Base-by-base conservation (phyloP, 352 stramenopile species). In the Phytopythium ostracodes region DNA sequence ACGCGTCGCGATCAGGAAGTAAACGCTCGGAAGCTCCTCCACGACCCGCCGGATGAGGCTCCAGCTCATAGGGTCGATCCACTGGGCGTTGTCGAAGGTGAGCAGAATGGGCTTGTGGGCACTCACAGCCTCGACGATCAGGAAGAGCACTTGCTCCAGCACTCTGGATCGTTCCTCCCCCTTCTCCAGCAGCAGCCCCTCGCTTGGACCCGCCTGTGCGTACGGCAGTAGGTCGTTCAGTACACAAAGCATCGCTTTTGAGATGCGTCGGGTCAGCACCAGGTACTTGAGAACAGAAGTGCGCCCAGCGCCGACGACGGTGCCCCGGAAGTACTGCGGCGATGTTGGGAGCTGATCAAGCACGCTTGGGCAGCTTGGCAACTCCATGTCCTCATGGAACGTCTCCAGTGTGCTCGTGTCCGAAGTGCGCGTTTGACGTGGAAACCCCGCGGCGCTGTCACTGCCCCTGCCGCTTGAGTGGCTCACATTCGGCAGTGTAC, bases 11-110 rank as follows among this genome's bases (percentile, higher is more conserved):
- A 92, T 66, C 17, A 92, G 56, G 12, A 76, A 79, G 42, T 72
- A 75, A 5, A 91, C 79, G 36, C 85, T 83, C 5, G 79, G 80
- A 6, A 88, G 59, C 43, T 89, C 72, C 7, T 84, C 72, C 0
- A 91, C 59, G 1, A 89, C 69, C 12, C 84, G 75, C 4, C 86
- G 55, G 50, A 92, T 67, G 42, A 92, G 67, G 51, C 63, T 74
- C 65, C 84, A 88, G 29, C 77, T 89, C 15, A 72, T 70, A 11
- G 72, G 75, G 42, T 92, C 83, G 67, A 92, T 88, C 83, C 81
- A 92, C 53, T 92, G 83, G 0, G 76, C 80, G 52, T 91, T 85
- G 64, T 92, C 83, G 50, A 90, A 88, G 1, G 83, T 74, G 24
- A 92, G 54, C 53, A 92, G 56, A 24, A 92, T 84, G 1, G 83